Evolutionary conservation across 257 asterid species (phyloP).

Genomic region (Agastache rugosa): DNA sequence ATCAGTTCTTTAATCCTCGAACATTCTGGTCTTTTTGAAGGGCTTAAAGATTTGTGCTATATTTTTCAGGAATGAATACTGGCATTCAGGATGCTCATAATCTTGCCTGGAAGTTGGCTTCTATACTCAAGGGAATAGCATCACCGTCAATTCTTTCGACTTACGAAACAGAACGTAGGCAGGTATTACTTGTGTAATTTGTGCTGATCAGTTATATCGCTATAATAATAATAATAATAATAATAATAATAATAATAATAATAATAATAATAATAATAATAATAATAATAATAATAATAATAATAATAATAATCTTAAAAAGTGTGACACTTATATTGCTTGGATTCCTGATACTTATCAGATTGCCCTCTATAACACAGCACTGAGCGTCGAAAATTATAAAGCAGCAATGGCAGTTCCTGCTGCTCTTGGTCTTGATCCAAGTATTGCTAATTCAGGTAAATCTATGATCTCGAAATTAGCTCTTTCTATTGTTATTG

Average conservation of each 20-base stretch:
- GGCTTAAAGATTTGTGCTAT: constrained; percentile 20
- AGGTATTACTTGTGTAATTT: constrained; percentile 50
- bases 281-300: constrained; percentile 10
- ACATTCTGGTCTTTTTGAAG: constrained; percentile 23
- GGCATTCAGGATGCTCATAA: constrained; percentile 98
- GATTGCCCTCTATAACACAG: constrained; percentile 87
- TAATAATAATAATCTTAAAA: constrained; percentile 16
- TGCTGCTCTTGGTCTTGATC: constrained; percentile 97
- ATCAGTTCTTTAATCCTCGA: neutral
- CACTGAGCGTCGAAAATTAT: constrained; percentile 82
- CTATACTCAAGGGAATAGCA: constrained; percentile 66
- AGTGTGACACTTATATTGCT: constrained; percentile 26
- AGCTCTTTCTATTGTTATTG: constrained; percentile 11
- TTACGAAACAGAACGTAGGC: constrained; percentile 86
- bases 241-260: constrained; percentile 5
- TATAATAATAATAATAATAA: constrained; percentile 9
- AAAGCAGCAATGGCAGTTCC: constrained; percentile 93
- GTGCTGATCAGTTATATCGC: constrained; percentile 16
- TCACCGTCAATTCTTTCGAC: constrained; percentile 72
- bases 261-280: constrained; percentile 6
- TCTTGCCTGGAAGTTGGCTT: constrained; percentile 96
- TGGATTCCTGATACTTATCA: constrained; percentile 43
- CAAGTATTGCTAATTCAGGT: constrained; percentile 87
- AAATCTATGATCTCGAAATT: constrained; percentile 25
- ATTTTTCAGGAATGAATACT: constrained; percentile 86